A percentile compares a stretch with the other conserved stretches of the same genome.
Conservation (phyloP, 2,329 filamentous ascomycete species). For the Ilyonectria mors-panacis region DNA sequence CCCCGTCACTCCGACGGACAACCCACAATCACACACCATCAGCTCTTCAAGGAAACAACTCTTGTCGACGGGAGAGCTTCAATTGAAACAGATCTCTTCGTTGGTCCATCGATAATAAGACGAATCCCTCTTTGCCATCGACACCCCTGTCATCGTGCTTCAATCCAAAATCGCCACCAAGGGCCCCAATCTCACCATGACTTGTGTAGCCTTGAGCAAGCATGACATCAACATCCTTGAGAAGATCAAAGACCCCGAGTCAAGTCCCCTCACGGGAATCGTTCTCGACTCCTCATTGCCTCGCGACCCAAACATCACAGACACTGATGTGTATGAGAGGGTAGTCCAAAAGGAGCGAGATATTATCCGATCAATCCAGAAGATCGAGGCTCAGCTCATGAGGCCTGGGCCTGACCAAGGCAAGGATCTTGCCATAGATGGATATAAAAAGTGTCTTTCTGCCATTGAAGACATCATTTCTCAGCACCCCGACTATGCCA, state of each 20-base stretch:
- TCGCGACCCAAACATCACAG: conserved; percentile 71
- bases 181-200: conserved; percentile 57
- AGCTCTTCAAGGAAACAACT: conserved; percentile 17
- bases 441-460: conserved; percentile 64
- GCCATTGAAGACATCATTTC: conserved; percentile 70
- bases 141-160: conserved; percentile 4
- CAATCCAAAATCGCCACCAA: conserved; percentile 29
- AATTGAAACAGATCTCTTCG: conserved; percentile 10
- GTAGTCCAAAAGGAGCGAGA: conserved; percentile 66
- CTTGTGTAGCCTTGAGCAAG: conserved; percentile 64
- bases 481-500: conserved; percentile 76
- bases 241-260: conserved; percentile 78
- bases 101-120: conserved; percentile 12
- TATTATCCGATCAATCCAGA: conserved; percentile 69
- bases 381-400: conserved; percentile 68
- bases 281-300: conserved; percentile 69
- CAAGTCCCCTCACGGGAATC: conserved; percentile 68
- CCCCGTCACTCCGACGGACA: conserved; percentile 5
- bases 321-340: conserved; percentile 65
- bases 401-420: conserved; percentile 56
- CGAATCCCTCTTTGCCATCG: neutral
- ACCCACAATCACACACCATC: conserved; percentile 18
- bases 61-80: conserved; percentile 6
- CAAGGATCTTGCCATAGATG: conserved; percentile 56
- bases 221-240: conserved; percentile 75